Conservation (phyloP, 805 yeast genomes). For the Pichia scutulata region DNA sequence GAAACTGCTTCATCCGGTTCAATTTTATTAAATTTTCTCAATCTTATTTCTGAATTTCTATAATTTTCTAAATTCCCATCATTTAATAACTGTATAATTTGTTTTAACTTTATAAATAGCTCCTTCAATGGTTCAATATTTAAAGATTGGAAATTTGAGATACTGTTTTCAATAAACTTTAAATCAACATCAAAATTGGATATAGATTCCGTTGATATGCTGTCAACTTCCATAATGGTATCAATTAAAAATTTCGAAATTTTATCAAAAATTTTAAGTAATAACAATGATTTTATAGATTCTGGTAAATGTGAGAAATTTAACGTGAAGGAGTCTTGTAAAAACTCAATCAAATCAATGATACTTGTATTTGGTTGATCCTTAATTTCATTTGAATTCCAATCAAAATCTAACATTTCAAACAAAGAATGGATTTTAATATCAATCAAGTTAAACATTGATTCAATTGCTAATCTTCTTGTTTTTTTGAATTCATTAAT, state of each 20-base stretch:
- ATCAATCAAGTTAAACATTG: constrained; percentile 78
- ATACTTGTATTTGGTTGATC: constrained; percentile 65
- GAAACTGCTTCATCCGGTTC: constrained; percentile 62
- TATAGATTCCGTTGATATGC: constrained; percentile 49
- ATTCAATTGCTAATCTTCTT: constrained; percentile 64
- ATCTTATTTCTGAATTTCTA: constrained; percentile 44
- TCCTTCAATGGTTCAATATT: constrained; percentile 6
- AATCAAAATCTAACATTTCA: constrained; percentile 80
- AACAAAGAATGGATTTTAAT: constrained; percentile 69
- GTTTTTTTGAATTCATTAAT: constrained; percentile 41
- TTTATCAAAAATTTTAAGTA: constrained; percentile 81
- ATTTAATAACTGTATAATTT: constrained; percentile 64
- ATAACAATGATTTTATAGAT: constrained; percentile 67
- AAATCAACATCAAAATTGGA: constrained; percentile 75
- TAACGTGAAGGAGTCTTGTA: constrained; percentile 78
- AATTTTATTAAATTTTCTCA: constrained; percentile 66
- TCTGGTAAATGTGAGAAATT: constrained; percentile 77
- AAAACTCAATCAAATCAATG: constrained; percentile 75
- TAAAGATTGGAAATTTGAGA: constrained; percentile 28
- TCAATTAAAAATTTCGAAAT: constrained; percentile 64
- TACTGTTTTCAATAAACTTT: constrained; percentile 57
- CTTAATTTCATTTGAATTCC: constrained; percentile 50
- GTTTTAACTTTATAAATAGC: constrained; percentile 63
- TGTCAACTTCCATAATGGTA: constrained; percentile 46
- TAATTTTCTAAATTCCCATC: constrained; percentile 41